Base-by-base conservation (phyloP, 495 filamentous ascomycete species). In the Hypoxylon subgilvum region DNA sequence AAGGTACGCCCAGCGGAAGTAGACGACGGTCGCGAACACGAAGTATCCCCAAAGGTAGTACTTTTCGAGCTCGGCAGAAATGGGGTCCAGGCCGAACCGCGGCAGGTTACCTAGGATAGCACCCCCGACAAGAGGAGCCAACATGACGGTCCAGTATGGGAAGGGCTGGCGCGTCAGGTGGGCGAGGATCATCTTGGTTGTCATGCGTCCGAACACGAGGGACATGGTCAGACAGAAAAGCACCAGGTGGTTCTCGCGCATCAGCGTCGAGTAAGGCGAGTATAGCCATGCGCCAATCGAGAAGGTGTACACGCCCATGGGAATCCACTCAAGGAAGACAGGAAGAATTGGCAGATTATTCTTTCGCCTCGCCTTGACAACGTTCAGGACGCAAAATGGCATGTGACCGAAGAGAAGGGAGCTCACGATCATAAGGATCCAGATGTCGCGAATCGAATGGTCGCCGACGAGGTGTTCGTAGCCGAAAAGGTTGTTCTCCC, bases 141-240 rank as follows among this genome's bases (percentile, higher is more conserved):
- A 80, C 80, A 98, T 86, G 28, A 92, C 81, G 12, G 94, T 98
- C 92, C 93, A 97, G 78, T 88, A 92, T 0, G 94, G 94, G 74
- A 97, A 98, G 1, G 93, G 91, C 71, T 97, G 95, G 47, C 84
- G 86, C 3, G 93, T 89, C 12, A 99, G 77, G 70, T 99, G 94
- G 8, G 95, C 93, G 12, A 99, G 84, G 69, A 99, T 97, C 73
- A 97, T 97, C 79, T 97, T 97, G 43, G 94, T 99, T 1, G 95
- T 97, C 92, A 99, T 96, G 51, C 94, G 90, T n/a, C 94, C 94
- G 70, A 97, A 97, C 52, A 97, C 94, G 58, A 97, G 92, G 18
- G 88, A 89, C 82, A 97, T 90, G 44, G 89, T 92, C 39, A 94
- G 78, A 78, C 94, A 97, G 72, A 96, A 96, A 8, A 97, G 82